phyloP scores from a whole-genome alignment of 495 filamentous ascomycete species.

The Penicillium alfredii region DNA sequence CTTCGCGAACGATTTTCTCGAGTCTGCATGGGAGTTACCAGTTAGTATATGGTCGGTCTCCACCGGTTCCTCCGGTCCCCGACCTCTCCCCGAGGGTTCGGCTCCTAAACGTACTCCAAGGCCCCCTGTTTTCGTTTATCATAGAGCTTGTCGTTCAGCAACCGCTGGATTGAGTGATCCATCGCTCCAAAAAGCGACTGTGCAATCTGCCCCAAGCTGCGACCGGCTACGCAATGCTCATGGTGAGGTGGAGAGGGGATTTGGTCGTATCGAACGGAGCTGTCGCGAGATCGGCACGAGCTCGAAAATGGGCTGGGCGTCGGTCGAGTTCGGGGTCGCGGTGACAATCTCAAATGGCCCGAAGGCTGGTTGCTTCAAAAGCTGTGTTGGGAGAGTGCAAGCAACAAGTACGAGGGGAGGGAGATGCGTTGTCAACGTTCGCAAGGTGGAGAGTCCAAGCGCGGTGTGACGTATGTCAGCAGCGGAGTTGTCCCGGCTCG shows the following conservation, averaged over 20 bases:
- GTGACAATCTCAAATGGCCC: too few species aligned
- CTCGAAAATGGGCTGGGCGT: constrained; percentile 1
- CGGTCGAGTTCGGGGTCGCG: too few species aligned
- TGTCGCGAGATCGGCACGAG: constrained; percentile 11
- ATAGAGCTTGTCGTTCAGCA: constrained; percentile 96
- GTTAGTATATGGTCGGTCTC: constrained; percentile 1
- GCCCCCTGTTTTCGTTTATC: constrained; percentile 95
- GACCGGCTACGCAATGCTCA: constrained; percentile 31
- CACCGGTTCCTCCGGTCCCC: not conserved
- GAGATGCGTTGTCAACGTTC: constrained; percentile 39
- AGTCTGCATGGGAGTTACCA: constrained; percentile 49
- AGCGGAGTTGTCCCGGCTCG: constrained; percentile 10
- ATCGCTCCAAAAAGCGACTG: constrained; percentile 46
- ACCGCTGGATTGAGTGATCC: constrained; percentile 83
- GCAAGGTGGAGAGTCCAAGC: constrained; percentile 29
- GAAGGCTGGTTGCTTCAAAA: too few species aligned
- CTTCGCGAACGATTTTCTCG: constrained; percentile 85
- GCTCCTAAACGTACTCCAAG: constrained; percentile 89
- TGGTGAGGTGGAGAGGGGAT: constrained; percentile 28
- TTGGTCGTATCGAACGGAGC: constrained; percentile 5
- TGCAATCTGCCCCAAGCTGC: constrained; percentile 23
- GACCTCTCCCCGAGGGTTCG: too few species aligned
- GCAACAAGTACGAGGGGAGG: constrained; percentile 20
- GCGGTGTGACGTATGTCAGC: constrained; percentile 37
- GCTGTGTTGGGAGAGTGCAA: too few species aligned